Evolutionary conservation across 495 filamentous ascomycete genomes (phyloP), one percentile per base, ranked within the genome.

Genomic region (Astrocystis sublimbata): DNA sequence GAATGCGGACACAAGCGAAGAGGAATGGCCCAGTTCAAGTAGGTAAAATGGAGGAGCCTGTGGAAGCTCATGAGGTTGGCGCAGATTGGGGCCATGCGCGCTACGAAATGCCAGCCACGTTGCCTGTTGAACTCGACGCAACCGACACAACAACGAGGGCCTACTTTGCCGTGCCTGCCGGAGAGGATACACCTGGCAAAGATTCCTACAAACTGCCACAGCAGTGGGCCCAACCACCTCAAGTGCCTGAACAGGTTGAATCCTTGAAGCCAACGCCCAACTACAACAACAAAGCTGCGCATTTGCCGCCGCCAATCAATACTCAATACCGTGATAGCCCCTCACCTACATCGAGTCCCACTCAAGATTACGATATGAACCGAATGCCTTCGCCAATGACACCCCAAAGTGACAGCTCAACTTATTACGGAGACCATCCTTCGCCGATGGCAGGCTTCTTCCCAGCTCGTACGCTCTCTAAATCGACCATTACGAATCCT

Each of bases 51-150:
- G 70, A 64, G 23, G 63, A 59, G 17, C 49, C 17, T 19, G 31
- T 36, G 15, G 55, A 75, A 24, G 69, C 75, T 5, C 72, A 70
- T 26, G 80, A 82, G 64, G 79, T 83, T 5, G 77, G 68, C 10
- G 78, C 79, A 6, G 78, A 82, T 52, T 71, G 66, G 58, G 71
- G 66, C 38, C 79, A 82, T 59, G 80, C 80, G 64, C 65, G 80
- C 6, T 82, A 80, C 51, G 79, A 83, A 61, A 68, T 84, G 56
- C 76, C 80, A 17, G 80, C 73, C 10, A 73, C 78, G 1, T 62
- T 75, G 13, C 80, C 80, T 1, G 78, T 77, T 21, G 81, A 84
- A 66, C 69, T 84, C 28, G 81, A 83, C 42, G 76, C 73, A 50
- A 75, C 68, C 36, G 67, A 73, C 26, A 69, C 66, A 6, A 62